Evolutionary conservation across 2,329 filamentous ascomycete genomes (phyloP).

Genomic region (Magnaporthiopsis incrustans): DNA sequence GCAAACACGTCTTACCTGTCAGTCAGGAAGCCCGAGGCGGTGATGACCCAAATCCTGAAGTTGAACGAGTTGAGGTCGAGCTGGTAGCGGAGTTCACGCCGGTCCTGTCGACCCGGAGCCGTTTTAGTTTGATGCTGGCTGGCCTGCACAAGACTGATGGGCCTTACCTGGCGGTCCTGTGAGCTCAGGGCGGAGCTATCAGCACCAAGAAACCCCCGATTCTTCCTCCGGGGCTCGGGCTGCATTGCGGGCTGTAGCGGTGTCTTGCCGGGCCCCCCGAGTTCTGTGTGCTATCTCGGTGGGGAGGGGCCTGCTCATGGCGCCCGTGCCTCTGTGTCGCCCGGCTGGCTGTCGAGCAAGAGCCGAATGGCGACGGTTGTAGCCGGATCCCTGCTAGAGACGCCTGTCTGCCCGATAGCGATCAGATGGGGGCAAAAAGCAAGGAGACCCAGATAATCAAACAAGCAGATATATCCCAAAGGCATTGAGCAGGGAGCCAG

Average conservation of each 20-base stretch:
- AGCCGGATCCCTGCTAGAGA: too few relatives aligned
- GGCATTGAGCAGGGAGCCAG: neutral
- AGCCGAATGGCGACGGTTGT: too few relatives aligned
- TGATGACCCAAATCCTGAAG: slow-evolving; percentile 44
- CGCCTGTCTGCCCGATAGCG: too few relatives aligned
- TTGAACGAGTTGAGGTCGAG: slow-evolving; percentile 48
- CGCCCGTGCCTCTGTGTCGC: too few relatives aligned
- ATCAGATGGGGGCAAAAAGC: too few relatives aligned
- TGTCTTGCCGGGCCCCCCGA: neutral
- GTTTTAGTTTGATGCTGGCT: neutral
- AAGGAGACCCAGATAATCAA: neutral
- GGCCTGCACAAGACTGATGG: neutral
- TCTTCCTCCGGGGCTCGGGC: slow-evolving; percentile 28
- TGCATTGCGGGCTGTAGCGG: slow-evolving; percentile 15
- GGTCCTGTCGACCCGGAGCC: slow-evolving; percentile 29
- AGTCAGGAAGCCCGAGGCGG: slow-evolving; percentile 46
- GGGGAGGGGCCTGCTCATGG: neutral
- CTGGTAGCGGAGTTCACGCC: slow-evolving; percentile 43
- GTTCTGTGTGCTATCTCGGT: neutral
- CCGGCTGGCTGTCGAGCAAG: too few relatives aligned
- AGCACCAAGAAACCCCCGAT: slow-evolving; percentile 42
- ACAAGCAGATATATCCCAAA: neutral
- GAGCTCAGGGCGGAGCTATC: slow-evolving; percentile 43
- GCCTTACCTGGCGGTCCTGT: slow-evolving; percentile 38
- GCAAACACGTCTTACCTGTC: slow-evolving; percentile 20